Evolutionary conservation across 2,329 filamentous ascomycete species (phyloP).

Genomic region (Botrytis squamosa): DNA sequence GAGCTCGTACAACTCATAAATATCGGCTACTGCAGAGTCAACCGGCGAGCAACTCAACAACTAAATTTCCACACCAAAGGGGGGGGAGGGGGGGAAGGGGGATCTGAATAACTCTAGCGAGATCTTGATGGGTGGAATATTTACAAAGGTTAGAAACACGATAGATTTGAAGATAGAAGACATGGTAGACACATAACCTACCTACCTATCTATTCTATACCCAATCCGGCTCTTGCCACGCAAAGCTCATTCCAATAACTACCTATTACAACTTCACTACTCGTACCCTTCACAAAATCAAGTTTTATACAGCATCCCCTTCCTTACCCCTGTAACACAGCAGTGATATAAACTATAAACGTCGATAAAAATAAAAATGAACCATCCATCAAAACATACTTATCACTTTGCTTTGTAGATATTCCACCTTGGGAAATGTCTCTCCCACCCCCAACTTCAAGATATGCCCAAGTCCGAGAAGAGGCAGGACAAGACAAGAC

Average conservation of each 20-base stretch:
- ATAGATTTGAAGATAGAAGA: neutral
- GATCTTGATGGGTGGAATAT: neutral
- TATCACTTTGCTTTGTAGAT: neutral
- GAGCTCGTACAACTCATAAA: neutral
- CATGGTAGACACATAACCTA: neutral
- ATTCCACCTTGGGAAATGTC: no score
- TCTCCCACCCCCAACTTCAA: no score
- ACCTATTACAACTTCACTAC: neutral
- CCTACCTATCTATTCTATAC: neutral
- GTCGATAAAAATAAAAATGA: neutral
- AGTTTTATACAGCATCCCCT: neutral
- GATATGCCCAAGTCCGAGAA: no score
- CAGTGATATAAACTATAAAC: neutral
- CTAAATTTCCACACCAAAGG: neutral
- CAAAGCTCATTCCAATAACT: neutral
- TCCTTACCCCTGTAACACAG: neutral
- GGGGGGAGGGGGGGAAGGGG: no score
- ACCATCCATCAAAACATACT: neutral
- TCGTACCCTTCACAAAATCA: no score
- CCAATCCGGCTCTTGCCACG: neutral
- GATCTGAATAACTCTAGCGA: neutral
- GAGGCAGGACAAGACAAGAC: neutral
- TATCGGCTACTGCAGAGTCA: neutral
- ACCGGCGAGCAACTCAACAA: neutral
- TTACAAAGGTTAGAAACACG: neutral